Base-by-base conservation (phyloP, 768 basidiomycete species). In the Macrolepiota dolichaula region DNA sequence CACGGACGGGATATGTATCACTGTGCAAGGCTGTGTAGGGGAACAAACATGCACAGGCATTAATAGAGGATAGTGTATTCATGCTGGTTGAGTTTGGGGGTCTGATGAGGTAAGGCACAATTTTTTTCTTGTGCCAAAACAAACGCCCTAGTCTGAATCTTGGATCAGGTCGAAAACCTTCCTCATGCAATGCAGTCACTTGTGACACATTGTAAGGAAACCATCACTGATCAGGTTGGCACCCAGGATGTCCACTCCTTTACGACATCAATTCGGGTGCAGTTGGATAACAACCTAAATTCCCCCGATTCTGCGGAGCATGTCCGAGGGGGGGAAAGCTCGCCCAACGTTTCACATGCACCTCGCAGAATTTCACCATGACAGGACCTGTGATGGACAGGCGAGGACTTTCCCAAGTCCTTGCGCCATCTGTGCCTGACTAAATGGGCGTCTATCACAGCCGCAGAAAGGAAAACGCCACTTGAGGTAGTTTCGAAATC, bases 221-320 rank as follows among this genome's bases (percentile, higher is more conserved):
- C 13, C 40, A 13, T 13, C n/a, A n/a, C 22, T 27, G 7, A 22
- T 49, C 47, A 24, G 24, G 47, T 4, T 49, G 25, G 25, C 25
- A 27, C 13, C 47, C 47, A 12, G 22, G 47, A 19, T 12, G 25
- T 22, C 22, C 47, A 49, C 47, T 47, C 32, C 32, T 25, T 47
- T 37, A 57, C 56, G 35, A 57, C 32, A 46, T 35, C 55, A 17
- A n/a, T 3, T 12, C 56, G 56, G 56, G 35, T 57, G 47, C 56
- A 57, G 35, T 57, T 57, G 56, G 46, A 2, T 57, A 37, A 47
- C 56, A 57, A 57, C 56, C 25, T 17, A 29, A 9, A 27, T 35
- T 13, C 25, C 24, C 12, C 47, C 47, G 47, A 49, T 19, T 49
- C 19, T 24, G 22, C 25, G 54, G 54, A 55, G 38, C 54, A 17